Percentiles rank a stretch among this genome's conserved stretches.
phyloP scores from a whole-genome alignment of 345 rosid genomes.

The Camelina neglecta region DNA sequence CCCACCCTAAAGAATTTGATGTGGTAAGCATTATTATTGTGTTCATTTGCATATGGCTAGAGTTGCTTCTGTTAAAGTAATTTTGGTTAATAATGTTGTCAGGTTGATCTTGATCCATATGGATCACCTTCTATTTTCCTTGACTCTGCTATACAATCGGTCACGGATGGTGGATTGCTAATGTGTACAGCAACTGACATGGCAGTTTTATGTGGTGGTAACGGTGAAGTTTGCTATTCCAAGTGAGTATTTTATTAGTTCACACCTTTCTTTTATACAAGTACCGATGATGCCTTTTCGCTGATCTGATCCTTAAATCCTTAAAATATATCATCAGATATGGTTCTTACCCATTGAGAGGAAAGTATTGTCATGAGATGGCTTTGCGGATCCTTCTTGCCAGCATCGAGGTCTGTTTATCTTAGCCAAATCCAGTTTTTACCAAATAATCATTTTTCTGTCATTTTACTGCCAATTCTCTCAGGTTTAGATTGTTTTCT shows the following conservation, averaged over 20 bases:
- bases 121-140: constrained; percentile 97
- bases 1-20: constrained; percentile 94
- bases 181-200: constrained; percentile 99
- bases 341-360: constrained; percentile 91
- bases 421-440: background rate
- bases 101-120: constrained; percentile 99
- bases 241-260: constrained; percentile 61
- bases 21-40: constrained; percentile 55
- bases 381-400: constrained; percentile 98
- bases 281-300: constrained; percentile 1
- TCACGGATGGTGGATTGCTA: constrained; percentile 88
- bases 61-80: background rate
- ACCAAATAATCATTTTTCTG: background rate
- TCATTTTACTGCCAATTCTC: background rate
- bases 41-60: background rate
- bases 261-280: constrained; percentile 22
- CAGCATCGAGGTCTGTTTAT: constrained; percentile 76
- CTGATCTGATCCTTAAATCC: constrained; percentile 28
- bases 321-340: constrained; percentile 65
- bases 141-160: constrained; percentile 94
- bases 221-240: constrained; percentile 98
- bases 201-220: constrained; percentile 98
- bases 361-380: constrained; percentile 99
- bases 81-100: constrained; percentile 34
- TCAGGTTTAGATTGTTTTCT: background rate